Evolutionary conservation across 164 flowering plant genomes (phyloP).

Genomic region (Umbellularia californica): DNA sequence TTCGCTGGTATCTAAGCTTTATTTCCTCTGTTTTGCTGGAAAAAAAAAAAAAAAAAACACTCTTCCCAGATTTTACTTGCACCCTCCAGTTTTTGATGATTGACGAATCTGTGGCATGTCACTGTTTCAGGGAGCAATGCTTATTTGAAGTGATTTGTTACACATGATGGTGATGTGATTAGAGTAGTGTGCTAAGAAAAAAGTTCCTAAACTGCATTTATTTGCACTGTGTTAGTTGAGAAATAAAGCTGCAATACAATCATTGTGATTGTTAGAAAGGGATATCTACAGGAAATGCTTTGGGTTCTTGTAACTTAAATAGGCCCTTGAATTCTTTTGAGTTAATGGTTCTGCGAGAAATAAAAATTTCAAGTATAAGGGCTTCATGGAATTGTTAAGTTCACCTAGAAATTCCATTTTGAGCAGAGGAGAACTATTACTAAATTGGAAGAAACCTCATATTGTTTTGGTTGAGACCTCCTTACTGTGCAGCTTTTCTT

Average conservation of each 20-base stretch:
- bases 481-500: conserved; percentile 1
- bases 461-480: conserved; percentile 13
- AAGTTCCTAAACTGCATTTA: not conserved
- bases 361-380: not conserved
- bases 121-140: not conserved
- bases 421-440: conserved; percentile 30
- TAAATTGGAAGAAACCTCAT: conserved; percentile 36
- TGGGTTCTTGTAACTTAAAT: not conserved
- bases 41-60: too few species aligned
- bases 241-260: not conserved
- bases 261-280: not conserved
- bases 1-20: not conserved
- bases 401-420: conserved; percentile 7
- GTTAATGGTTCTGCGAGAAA: conserved; percentile 5
- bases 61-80: not conserved
- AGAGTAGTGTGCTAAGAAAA: not conserved
- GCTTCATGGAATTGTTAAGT: conserved; percentile 3
- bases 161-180: not conserved
- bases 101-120: not conserved
- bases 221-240: not conserved
- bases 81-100: not conserved
- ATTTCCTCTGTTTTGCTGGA: not conserved
- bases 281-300: not conserved
- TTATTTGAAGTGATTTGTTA: not conserved
- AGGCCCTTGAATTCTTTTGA: conserved; percentile 1